Conservation (phyloP, 805 yeast species). For the Sugiyamaella floridensis region DNA sequence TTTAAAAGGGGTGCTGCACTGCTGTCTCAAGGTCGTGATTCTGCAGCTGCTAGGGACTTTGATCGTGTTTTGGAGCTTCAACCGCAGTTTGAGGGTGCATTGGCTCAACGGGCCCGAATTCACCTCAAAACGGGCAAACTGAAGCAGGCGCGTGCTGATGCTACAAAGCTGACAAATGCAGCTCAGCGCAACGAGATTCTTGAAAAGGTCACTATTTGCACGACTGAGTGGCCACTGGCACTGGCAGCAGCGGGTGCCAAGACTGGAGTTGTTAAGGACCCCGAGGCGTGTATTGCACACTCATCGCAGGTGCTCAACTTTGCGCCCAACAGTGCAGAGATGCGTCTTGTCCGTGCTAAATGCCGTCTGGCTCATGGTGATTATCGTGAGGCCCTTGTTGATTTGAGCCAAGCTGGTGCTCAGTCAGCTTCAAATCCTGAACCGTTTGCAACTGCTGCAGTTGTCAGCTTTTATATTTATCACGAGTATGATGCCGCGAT, state of each 20-base stretch:
- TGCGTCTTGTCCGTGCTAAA: slow-evolving; percentile 28
- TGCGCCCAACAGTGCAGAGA: slow-evolving; percentile 23
- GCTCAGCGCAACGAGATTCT: slow-evolving; percentile 15
- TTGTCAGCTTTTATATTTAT: slow-evolving; percentile 44
- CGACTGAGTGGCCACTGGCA: slow-evolving; percentile 3
- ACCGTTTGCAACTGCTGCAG: slow-evolving; percentile 26
- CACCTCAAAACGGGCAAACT: slow-evolving; percentile 28
- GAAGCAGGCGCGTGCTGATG: slow-evolving; percentile 20
- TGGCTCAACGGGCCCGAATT: slow-evolving; percentile 28
- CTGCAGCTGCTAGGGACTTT: slow-evolving; percentile 33
- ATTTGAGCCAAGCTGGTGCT: slow-evolving; percentile 26
- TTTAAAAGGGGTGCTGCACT: slow-evolving; percentile 34
- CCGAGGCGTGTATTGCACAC: slow-evolving; percentile 21
- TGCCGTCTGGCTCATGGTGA: slow-evolving; percentile 29
- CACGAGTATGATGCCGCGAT: slow-evolving; percentile 47
- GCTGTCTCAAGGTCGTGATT: slow-evolving; percentile 29
- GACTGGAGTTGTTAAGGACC: slow-evolving; percentile 8
- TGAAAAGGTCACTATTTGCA: slow-evolving; percentile 9
- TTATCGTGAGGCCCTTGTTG: slow-evolving; percentile 30
- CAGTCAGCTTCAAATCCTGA: slow-evolving; percentile 22
- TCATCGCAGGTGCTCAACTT: slow-evolving; percentile 24
- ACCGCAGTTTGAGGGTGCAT: slow-evolving; percentile 32
- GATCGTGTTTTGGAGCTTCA: slow-evolving; percentile 27
- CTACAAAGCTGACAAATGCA: slow-evolving; percentile 11
- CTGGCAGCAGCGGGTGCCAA: slow-evolving; percentile 13